These are phyloP conservation scores for Fraxinus latifolia DNA, from an alignment of 305 asterid species.

Conservation along the genomic window DNA sequence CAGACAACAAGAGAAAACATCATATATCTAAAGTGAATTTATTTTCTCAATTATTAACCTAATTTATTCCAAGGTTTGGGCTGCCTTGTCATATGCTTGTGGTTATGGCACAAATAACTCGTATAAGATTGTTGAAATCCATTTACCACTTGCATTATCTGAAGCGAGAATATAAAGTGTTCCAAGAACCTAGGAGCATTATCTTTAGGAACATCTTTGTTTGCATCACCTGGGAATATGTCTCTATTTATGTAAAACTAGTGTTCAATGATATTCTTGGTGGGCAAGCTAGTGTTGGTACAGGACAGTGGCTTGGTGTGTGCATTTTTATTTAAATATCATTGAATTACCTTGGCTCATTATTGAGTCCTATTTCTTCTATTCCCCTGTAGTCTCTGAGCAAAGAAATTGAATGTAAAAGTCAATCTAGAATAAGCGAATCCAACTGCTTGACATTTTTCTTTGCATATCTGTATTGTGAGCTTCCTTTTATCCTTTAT, in stretches of 20 bases:
- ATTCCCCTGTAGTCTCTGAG: background rate
- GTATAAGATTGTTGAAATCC: background rate
- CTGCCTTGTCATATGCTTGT: constrained; percentile 8
- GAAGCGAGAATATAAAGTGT: background rate
- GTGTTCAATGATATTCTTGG: background rate
- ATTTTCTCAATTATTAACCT: background rate
- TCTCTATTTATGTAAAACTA: background rate
- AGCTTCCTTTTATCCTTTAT: constrained; percentile 11
- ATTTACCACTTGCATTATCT: constrained; percentile 4
- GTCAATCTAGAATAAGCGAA: background rate
- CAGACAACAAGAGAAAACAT: background rate
- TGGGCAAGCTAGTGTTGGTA: background rate
- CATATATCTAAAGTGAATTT: background rate
- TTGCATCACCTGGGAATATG: background rate
- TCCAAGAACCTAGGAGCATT: background rate
- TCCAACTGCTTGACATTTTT: constrained; percentile 13
- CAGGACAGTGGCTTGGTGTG: background rate
- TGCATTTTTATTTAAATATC: background rate
- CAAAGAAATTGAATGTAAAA: constrained; percentile 2
- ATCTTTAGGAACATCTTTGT: background rate
- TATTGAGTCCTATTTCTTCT: background rate
- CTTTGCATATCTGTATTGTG: background rate
- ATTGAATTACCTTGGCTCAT: background rate
- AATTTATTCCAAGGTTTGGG: background rate
- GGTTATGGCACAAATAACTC: constrained; percentile 1